Evolutionary conservation across 805 yeast genomes (phyloP).

Genomic region (Candida mattraensis): DNA sequence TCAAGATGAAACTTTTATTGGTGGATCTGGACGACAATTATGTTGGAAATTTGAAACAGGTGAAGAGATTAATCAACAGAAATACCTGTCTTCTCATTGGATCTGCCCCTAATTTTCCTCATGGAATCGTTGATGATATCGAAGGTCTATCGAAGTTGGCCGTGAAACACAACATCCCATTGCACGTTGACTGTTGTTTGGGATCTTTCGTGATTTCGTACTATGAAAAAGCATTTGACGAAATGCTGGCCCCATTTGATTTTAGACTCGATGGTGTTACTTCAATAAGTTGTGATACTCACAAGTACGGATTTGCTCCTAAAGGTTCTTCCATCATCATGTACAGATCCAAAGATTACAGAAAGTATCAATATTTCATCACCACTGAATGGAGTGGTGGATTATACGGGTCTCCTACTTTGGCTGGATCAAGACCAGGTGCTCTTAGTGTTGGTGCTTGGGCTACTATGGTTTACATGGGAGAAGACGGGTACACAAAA

Average conservation of each 20-base stretch:
- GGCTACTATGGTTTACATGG: conserved; percentile 85
- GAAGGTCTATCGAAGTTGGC: conserved; percentile 68
- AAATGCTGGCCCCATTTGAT: conserved; percentile 61
- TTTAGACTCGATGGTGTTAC: conserved; percentile 92
- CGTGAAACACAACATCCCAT: conserved; percentile 65
- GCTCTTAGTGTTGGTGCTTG: conserved; percentile 98
- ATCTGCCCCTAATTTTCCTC: conserved; percentile 97
- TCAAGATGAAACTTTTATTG: conserved; percentile 79
- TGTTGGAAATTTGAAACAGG: conserved; percentile 64
- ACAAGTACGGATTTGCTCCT: conserved; percentile 97
- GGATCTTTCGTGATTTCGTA: conserved; percentile 91
- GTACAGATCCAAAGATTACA: conserved; percentile 69
- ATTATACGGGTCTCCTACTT: conserved; percentile 90
- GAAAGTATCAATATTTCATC: conserved; percentile 83
- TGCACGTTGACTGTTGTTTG: conserved; percentile 94
- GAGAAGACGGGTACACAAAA: conserved; percentile 76
- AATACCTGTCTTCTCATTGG: conserved; percentile 87
- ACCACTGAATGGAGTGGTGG: conserved; percentile 92
- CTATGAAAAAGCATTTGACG: conserved; percentile 52
- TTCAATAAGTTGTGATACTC: conserved; percentile 98
- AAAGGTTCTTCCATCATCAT: conserved; percentile 92
- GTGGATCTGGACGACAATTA: conserved; percentile 71
- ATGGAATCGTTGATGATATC: conserved; percentile 92
- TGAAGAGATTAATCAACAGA: conserved; percentile 61
- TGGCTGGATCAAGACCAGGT: conserved; percentile 97